Percentiles rank a stretch among this genome's conserved stretches.
phyloP scores from a whole-genome alignment of 805 yeast species.

The Suhomyces canberraensis region DNA sequence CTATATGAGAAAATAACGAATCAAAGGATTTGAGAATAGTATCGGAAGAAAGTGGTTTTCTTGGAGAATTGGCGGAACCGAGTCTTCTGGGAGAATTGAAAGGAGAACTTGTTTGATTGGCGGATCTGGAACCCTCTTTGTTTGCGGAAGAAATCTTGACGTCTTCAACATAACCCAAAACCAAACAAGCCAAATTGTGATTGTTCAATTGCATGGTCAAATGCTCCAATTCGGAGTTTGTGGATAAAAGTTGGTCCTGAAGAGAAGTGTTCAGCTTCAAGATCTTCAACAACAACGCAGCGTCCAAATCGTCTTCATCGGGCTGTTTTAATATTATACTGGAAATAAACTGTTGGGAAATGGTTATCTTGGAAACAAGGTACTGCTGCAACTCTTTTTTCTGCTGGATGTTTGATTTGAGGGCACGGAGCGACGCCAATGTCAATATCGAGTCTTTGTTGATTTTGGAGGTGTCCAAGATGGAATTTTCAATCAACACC shows the following conservation, averaged over 20 bases:
- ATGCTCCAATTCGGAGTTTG: conserved; percentile 26
- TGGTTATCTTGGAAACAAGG: conserved; percentile 25
- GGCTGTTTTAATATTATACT: conserved; percentile 34
- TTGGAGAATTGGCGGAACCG: conserved; percentile 2
- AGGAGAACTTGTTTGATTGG: conserved; percentile 6
- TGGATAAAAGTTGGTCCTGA: conserved; percentile 26
- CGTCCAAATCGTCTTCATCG: conserved; percentile 53
- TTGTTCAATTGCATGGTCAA: conserved; percentile 28
- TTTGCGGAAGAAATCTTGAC: conserved; percentile 22
- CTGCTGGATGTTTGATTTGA: conserved; percentile 29
- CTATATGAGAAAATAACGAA: conserved; percentile 44
- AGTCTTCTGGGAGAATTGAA: conserved; percentile 9
- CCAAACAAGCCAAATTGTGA: conserved; percentile 44
- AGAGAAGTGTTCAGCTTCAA: conserved; percentile 30
- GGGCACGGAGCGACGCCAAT: conserved; percentile 21
- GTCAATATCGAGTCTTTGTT: conserved; percentile 33
- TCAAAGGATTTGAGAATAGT: conserved; percentile 31
- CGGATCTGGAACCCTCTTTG: conserved; percentile 3
- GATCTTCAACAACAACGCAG: conserved; percentile 26
- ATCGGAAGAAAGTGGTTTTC: conserved; percentile 2
- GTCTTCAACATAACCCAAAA: conserved; percentile 48
- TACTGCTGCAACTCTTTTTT: conserved; percentile 30
- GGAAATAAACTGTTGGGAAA: conserved; percentile 33
- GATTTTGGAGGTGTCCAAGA: conserved; percentile 37
- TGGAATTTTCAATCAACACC: conserved; percentile 44